Evolutionary conservation across 2,329 filamentous ascomycete species (phyloP).

Genomic region (Didymella keratinophila): DNA sequence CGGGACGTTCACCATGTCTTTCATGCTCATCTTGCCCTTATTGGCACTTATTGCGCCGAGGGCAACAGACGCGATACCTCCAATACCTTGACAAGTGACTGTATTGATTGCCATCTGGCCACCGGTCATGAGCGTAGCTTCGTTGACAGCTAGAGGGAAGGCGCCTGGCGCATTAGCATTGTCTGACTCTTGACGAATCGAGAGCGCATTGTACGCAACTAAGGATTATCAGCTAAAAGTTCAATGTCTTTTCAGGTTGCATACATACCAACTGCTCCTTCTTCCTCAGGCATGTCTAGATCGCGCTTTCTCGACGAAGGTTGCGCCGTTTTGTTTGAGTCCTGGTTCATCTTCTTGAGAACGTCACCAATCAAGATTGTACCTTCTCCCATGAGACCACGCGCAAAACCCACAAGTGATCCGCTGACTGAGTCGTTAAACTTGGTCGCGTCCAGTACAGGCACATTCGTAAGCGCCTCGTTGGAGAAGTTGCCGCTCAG

Average conservation of each 20-base stretch:
- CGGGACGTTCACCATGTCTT: conserved; percentile 12
- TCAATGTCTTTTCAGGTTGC: neutral
- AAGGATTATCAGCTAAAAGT: conserved; percentile 4
- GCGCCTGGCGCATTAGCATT: neutral
- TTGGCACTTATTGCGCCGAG: conserved; percentile 28
- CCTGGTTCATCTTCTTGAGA: conserved; percentile 26
- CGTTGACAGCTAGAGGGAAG: conserved; percentile 30
- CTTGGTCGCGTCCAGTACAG: conserved; percentile 23
- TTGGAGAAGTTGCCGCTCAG: conserved; percentile 35
- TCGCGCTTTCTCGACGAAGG: conserved; percentile 9
- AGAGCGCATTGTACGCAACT: conserved; percentile 26
- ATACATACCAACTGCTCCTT: conserved; percentile 30
- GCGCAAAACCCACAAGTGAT: conserved; percentile 35
- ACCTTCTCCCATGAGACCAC: conserved; percentile 37
- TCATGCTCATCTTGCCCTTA: conserved; percentile 21
- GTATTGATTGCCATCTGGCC: conserved; percentile 30
- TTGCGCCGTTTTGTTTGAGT: conserved; percentile 9
- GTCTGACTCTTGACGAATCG: conserved; percentile 20
- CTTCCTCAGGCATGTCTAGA: conserved; percentile 1
- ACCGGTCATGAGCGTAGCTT: conserved; percentile 27
- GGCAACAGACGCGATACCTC: conserved; percentile 33
- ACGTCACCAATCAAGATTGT: conserved; percentile 35
- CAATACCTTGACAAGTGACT: conserved; percentile 39
- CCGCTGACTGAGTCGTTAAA: conserved; percentile 43
- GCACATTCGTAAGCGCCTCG: conserved; percentile 31